These are phyloP conservation scores for Puccinia novopanici DNA, from an alignment of 1,284 basidiomycete species.

Conservation along the genomic window DNA sequence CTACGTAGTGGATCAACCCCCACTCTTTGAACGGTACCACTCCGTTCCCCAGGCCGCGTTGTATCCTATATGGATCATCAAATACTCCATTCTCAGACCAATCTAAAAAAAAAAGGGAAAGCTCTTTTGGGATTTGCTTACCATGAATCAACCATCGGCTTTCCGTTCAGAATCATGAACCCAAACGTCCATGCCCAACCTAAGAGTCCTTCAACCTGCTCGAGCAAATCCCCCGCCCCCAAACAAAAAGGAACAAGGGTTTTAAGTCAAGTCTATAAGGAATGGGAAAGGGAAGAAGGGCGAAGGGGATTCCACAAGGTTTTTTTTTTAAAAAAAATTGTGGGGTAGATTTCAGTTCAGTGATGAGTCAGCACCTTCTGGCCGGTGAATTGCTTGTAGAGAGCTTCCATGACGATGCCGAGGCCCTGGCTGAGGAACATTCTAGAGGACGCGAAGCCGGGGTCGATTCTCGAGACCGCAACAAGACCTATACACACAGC, in stretches of 20 bases:
- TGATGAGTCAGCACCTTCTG: background rate
- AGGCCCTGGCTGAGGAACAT: conserved; percentile 37
- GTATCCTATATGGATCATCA: background rate
- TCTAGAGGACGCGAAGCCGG: conserved; percentile 37
- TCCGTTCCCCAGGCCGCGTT: conserved; percentile 9
- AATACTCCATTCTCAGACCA: background rate
- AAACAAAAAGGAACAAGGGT: background rate
- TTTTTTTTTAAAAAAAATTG: background rate
- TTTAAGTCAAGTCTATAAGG: no score
- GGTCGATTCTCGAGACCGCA: conserved; percentile 29
- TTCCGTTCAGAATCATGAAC: conserved; percentile 28
- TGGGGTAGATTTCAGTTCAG: no score
- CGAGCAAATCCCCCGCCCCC: background rate
- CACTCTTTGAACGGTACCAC: conserved; percentile 21
- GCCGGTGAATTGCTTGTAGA: conserved; percentile 39
- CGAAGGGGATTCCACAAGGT: no score
- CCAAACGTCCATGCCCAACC: conserved; percentile 25
- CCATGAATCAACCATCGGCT: conserved; percentile 38
- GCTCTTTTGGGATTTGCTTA: background rate
- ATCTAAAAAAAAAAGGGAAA: background rate
- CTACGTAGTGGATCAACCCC: conserved; percentile 8
- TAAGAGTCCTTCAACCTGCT: conserved; percentile 23
- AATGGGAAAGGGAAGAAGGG: background rate
- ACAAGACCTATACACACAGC: conserved; percentile 12
- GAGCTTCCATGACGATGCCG: conserved; percentile 32